Base-by-base conservation (phyloP, 108 stramenopile species). In the Skeletonema costatum region DNA sequence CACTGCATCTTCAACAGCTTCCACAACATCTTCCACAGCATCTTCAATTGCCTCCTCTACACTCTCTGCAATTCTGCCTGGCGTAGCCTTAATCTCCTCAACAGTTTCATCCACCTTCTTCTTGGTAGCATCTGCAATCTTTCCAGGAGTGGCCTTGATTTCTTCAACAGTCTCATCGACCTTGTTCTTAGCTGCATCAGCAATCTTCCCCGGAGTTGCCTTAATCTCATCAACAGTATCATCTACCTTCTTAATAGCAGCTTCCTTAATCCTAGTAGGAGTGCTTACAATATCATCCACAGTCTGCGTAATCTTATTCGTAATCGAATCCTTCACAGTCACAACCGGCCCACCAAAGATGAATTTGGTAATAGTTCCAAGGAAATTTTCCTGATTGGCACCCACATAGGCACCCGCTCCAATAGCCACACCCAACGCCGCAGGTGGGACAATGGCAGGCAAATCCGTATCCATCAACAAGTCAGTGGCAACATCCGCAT, bases 31-130 rank as follows among this genome's bases (percentile, higher is more conserved):
- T 63, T 88, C 85, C 30, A 87, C 66, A 25, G 78, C 85, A 42
- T 87, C 83, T 68, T 92, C 78, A 35, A 89, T 75, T 14, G 89
- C 83, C 46, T 79, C 84, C 58, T 86, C 81, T 17, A 87, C 78
- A 14, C 65, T 53, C 5, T 90, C 87, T 0, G 70, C 89, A 53
- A 93, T 85, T 58, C 73, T 80, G 38, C 90, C 89, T 1, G 95
- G 95, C 4, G 90, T 90, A 29, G 87, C 90, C 74, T 80, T 80
- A 66, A 93, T 86, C 51, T 88, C 93, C 14, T 88, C 84, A 2
- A 84, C 83, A 19, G 88, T 74, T 29, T 87, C 88, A 5, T 77
- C 77, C 48, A 86, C 83, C 67, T 80, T 88, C 19, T 77, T 53
- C 30, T 74, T 73, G n/a, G 84, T 86, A 2, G 83, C 87, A 50